These are phyloP conservation scores for Talaromyces thailandensis DNA, from an alignment of 495 filamentous ascomycete genomes.

Conservation along the genomic window DNA sequence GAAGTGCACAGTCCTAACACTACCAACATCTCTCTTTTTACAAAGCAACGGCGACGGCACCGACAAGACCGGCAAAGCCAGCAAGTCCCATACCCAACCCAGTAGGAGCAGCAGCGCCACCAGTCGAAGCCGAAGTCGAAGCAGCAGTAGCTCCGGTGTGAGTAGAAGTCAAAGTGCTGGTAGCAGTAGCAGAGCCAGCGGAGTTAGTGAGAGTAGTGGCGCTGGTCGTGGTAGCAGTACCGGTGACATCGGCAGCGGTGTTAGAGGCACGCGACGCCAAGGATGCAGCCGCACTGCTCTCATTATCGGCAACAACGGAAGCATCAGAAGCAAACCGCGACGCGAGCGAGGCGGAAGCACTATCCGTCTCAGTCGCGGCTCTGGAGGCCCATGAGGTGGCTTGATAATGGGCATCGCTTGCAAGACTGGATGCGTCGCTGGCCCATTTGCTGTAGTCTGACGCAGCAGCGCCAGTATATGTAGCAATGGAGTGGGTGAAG, in stretches of 20 bases:
- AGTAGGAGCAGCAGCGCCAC: conserved; percentile 3
- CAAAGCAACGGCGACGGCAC: conserved; percentile 7
- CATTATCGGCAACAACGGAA: background rate
- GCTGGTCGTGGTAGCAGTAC: background rate
- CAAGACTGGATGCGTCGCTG: conserved; percentile 4
- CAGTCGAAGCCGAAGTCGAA: background rate
- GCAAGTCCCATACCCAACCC: conserved; percentile 7
- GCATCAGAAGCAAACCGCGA: conserved; percentile 5
- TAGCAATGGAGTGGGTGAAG: background rate
- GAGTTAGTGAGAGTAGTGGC: conserved; percentile 5
- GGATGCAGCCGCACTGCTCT: background rate
- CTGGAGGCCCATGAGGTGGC: background rate
- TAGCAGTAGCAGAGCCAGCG: conserved; percentile 1
- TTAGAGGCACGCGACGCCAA: background rate
- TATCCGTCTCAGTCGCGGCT: background rate
- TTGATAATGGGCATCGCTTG: background rate
- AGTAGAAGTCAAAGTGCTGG: background rate
- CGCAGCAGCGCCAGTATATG: background rate
- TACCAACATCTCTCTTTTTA: conserved; percentile 1
- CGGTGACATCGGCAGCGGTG: background rate
- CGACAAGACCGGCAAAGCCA: conserved; percentile 5
- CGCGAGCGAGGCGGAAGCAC: background rate
- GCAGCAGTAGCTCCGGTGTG: conserved; percentile 1
- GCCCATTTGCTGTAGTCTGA: conserved; percentile 7
- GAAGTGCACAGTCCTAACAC: background rate